phyloP scores from a whole-genome alignment of 2,329 filamentous ascomycete genomes.

The Sarocladium kiliense region DNA sequence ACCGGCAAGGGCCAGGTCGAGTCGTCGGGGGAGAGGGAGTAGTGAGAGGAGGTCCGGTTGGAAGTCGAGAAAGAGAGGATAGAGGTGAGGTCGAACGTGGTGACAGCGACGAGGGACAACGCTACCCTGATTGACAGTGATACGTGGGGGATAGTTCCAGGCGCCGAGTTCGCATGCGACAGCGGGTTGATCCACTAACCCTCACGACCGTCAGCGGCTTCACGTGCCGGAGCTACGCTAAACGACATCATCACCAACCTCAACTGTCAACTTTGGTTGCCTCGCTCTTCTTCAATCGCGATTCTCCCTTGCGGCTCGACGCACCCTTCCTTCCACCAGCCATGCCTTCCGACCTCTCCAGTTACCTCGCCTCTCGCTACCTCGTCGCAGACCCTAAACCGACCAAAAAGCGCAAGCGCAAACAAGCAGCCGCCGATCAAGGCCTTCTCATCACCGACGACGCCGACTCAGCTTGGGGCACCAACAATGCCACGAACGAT shows the following conservation, averaged over 20 bases:
- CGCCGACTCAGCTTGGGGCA: constrained; percentile 50
- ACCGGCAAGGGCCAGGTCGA: background rate
- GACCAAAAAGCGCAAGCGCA: constrained; percentile 60
- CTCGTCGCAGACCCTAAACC: constrained; percentile 58
- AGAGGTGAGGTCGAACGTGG: background rate
- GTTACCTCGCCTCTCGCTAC: constrained; percentile 89
- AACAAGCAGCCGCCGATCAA: constrained; percentile 36
- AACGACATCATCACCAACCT: background rate
- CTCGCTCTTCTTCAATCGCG: background rate
- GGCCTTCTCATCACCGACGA: constrained; percentile 63
- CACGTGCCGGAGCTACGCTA: background rate
- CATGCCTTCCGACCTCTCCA: constrained; percentile 62
- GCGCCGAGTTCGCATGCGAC: background rate
- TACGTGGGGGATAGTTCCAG: background rate
- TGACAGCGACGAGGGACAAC: background rate
- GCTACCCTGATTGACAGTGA: background rate
- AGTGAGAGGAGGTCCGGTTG: background rate
- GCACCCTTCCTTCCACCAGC: background rate
- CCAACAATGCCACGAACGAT: constrained; percentile 29
- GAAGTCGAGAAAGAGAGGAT: background rate
- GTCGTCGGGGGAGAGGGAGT: background rate
- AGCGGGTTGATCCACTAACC: background rate
- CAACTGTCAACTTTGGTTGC: background rate
- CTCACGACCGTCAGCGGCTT: background rate
- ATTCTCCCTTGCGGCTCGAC: background rate